phyloP scores from a whole-genome alignment of 208 protist genomes.

The Vickermania spadyakhi region DNA sequence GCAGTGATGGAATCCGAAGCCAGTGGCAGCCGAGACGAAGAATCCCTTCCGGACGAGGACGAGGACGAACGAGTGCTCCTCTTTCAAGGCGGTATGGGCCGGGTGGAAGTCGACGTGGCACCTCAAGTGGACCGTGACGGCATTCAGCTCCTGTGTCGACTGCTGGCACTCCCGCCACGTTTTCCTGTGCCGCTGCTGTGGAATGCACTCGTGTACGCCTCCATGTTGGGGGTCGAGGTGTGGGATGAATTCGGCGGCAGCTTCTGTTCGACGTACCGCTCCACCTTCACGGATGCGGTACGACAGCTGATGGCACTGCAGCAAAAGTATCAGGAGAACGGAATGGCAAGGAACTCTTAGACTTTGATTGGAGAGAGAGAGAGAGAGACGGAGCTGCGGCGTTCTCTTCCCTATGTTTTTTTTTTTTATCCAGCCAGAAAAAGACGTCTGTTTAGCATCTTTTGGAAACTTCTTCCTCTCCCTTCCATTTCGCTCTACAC shows the following conservation, averaged over 20 bases:
- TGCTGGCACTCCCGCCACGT: slow-evolving; percentile 28
- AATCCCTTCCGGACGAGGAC: background rate
- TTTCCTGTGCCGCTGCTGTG: slow-evolving; percentile 63
- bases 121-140: slow-evolving; percentile 35
- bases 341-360: background rate
- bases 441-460: no score
- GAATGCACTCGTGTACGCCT: slow-evolving; percentile 59
- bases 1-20: no score
- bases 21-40: background rate
- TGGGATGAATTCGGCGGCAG: slow-evolving; percentile 6
- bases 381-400: background rate
- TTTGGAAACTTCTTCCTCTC: no score
- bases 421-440: no score
- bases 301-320: slow-evolving; percentile 4
- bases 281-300: slow-evolving; percentile 15
- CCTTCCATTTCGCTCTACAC: no score
- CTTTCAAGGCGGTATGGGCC: slow-evolving; percentile 58
- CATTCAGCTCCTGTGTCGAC: slow-evolving; percentile 20
- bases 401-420: no score
- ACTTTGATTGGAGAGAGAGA: background rate
- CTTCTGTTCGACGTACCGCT: slow-evolving; percentile 12
- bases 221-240: slow-evolving; percentile 28
- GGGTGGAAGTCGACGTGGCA: slow-evolving; percentile 62
- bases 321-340: slow-evolving; percentile 1
- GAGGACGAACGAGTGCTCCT: slow-evolving; percentile 27